Percentiles rank a stretch among this genome's conserved stretches.
Evolutionary conservation across 2,329 filamentous ascomycete genomes (phyloP).

Genomic region (Chaetomium sp.): DNA sequence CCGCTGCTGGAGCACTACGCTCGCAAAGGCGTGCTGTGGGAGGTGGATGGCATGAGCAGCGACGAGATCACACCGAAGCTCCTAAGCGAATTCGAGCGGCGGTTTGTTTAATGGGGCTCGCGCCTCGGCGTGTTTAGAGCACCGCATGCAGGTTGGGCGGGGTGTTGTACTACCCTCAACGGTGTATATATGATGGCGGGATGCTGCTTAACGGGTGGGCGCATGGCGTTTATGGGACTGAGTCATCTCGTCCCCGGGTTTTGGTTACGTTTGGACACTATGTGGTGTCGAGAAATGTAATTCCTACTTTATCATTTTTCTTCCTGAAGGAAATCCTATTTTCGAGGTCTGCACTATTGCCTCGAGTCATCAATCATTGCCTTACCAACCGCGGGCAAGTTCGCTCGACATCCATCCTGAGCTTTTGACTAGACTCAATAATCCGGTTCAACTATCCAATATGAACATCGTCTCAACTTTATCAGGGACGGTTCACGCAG

Average conservation of each 20-base stretch:
- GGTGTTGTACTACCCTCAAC: conserved; percentile 19
- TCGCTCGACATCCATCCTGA: background rate
- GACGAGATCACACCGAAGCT: conserved; percentile 95
- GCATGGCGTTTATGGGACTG: conserved; percentile 20
- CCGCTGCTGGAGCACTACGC: conserved; percentile 89
- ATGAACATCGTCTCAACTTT: background rate
- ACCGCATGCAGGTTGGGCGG: background rate
- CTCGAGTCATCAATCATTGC: background rate
- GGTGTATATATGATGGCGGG: conserved; percentile 13
- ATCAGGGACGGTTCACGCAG: background rate
- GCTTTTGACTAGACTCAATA: background rate
- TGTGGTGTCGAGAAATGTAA: background rate
- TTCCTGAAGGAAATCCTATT: background rate
- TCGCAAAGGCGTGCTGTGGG: conserved; percentile 78
- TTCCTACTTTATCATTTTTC: background rate
- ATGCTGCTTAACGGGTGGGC: conserved; percentile 6
- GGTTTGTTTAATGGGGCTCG: conserved; percentile 55
- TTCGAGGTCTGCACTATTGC: background rate
- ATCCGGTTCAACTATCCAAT: background rate
- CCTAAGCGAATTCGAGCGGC: conserved; percentile 75
- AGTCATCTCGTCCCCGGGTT: background rate
- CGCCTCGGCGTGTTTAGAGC: background rate
- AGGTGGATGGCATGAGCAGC: conserved; percentile 84
- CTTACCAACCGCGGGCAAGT: background rate
- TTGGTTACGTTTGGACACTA: conserved; percentile 13